phyloP scores from a whole-genome alignment of 2,329 filamentous ascomycete genomes.

The Didymella keratinophila region DNA sequence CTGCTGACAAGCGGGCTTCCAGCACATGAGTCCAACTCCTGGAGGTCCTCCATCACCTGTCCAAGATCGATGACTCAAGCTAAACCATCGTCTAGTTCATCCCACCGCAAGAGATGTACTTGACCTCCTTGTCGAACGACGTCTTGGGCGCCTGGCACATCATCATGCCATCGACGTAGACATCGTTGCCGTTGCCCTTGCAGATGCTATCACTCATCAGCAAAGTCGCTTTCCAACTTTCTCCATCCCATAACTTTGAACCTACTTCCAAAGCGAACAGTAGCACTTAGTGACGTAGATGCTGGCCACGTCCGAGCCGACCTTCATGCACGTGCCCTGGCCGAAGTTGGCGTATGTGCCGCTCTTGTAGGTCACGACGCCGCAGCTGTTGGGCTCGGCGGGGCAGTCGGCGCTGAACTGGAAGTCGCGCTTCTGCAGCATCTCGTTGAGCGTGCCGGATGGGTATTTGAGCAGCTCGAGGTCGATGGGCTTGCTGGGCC shows the following conservation, averaged over 20 bases:
- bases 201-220: slow-evolving; percentile 10
- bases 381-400: slow-evolving; percentile 2
- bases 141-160: slow-evolving; percentile 16
- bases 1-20: not conserved
- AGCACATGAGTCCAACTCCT: not conserved
- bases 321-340: slow-evolving; percentile 17
- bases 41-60: not conserved
- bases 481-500: not conserved
- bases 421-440: not conserved
- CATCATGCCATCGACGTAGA: slow-evolving; percentile 20
- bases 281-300: slow-evolving; percentile 22
- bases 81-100: not conserved
- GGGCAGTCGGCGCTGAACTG: not conserved
- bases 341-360: slow-evolving; percentile 8
- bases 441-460: not conserved
- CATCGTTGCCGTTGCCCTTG: slow-evolving; percentile 4
- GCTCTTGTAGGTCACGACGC: slow-evolving; percentile 9
- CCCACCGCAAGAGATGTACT: slow-evolving; percentile 17
- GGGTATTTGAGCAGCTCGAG: not conserved
- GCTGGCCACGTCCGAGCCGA: slow-evolving; percentile 4
- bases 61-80: too few relatives aligned
- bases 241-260: too few relatives aligned
- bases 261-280: slow-evolving; percentile 19
- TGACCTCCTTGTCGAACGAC: slow-evolving; percentile 5
- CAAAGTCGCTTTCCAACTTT: not conserved